Base-by-base conservation (phyloP, 176 grass and related monocot species). In the Rhynchospora tenuis region DNA sequence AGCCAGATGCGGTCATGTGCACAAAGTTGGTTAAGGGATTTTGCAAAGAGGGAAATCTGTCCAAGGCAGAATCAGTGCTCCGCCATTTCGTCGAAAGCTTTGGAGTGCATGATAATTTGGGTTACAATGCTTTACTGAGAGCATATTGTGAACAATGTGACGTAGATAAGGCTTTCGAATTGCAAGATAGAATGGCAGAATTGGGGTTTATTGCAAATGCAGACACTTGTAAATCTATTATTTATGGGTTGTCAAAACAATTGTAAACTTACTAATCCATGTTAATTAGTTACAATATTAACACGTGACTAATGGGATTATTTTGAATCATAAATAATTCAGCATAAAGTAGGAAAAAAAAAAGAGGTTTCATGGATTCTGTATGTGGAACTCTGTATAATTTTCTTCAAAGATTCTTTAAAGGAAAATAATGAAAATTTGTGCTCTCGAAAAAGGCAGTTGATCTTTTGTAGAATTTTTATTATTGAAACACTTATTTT, bases 131-230 rank as follows among this genome's bases (percentile, higher is more conserved):
- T 26, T 63, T 98, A 64, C 88, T 94, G 71, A 91, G 64, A 50
- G 64, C 87, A 66, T 94, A 82, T 71, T 98, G 89, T 54, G 69
- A 80, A 48, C 82, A 67, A 80, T 91, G 57, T 76, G 83, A 86
- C 74, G 87, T 75, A 7, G 12, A 16, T 33, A 88, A 92, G 58
- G 84, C 87, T 59, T 26, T 94, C 3, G 87, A 84, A 55, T 73
- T 98, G 48, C 92, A 94, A 78, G 87, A 91, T 17, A 93, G 92
- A 58, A 93, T 98, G 92, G 72, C 88, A 62, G 63, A 87, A 64
- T 31, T 91, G 73, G 95, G 95, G 58, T 94, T 93, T 85, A 68
- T 93, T 70, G 90, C 92, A 27, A 94, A 78, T 89, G 87, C 77
- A 26, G 86, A 91, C 64, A 98, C 92, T 29, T 94, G 95, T 62